A percentile compares a stretch with the other conserved stretches of the same genome.
phyloP scores from a whole-genome alignment of 2,329 filamentous ascomycete genomes.

The Fusarium phyllophilum region DNA sequence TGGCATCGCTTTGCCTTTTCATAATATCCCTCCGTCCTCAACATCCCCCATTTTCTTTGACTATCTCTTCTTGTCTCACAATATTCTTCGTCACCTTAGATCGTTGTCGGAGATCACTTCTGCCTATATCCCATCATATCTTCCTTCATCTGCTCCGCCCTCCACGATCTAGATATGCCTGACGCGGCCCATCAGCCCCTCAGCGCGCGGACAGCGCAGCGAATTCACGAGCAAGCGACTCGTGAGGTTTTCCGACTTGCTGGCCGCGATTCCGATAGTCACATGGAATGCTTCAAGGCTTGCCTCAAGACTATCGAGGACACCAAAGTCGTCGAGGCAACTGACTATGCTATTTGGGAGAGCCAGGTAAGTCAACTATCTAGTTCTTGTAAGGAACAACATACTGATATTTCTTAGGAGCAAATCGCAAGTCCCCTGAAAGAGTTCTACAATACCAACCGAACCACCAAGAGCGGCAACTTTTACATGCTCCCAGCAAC shows the following conservation, averaged over 20 bases:
- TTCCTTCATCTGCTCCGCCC: background rate
- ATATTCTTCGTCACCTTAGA: background rate
- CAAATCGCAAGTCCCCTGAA: background rate
- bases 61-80: background rate
- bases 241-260: slow-evolving; percentile 5
- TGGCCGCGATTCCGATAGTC: background rate
- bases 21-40: background rate
- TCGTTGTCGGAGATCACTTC: background rate
- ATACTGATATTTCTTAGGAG: background rate
- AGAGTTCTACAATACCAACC: background rate
- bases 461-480: background rate
- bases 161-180: background rate
- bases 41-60: background rate
- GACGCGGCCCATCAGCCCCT: background rate
- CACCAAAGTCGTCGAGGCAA: background rate
- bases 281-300: background rate
- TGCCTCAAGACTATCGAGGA: background rate
- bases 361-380: background rate
- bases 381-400: background rate
- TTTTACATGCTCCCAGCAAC: slow-evolving; percentile 1
- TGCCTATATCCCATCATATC: background rate
- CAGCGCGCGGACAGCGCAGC: background rate
- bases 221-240: background rate
- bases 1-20: background rate
- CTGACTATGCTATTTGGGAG: slow-evolving; percentile 1